Percentiles rank a stretch among this genome's conserved stretches.
phyloP scores from a whole-genome alignment of 1,139 yeast species.

The Blastobotrys serpentis region DNA sequence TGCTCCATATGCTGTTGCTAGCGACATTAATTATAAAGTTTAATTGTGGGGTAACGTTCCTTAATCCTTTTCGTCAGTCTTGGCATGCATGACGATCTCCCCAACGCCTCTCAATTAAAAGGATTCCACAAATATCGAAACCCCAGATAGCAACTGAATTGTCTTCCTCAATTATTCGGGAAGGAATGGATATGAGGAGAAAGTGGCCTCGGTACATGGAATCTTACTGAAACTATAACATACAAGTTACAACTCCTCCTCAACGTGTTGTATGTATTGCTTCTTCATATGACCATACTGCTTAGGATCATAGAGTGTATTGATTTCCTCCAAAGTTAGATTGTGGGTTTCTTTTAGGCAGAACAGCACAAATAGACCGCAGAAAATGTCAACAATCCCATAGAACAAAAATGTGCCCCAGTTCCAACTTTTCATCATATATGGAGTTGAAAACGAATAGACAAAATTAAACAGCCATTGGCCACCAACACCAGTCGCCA shows the following conservation, averaged over 20 bases:
- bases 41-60: no score
- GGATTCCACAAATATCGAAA: no score
- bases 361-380: slow-evolving; percentile 12
- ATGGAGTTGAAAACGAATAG: slow-evolving; percentile 12
- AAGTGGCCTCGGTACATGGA: no score
- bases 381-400: slow-evolving; percentile 11
- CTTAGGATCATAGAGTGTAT: slow-evolving; percentile 12
- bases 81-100: no score
- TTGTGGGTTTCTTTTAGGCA: slow-evolving; percentile 14
- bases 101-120: no score
- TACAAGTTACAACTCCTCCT: no score
- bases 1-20: no score
- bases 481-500: slow-evolving; percentile 4
- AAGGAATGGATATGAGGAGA: no score
- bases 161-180: not conserved
- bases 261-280: not conserved
- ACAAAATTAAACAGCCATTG: slow-evolving; percentile 15
- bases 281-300: not conserved
- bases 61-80: no score
- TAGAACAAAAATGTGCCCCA: slow-evolving; percentile 16
- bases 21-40: no score
- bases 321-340: slow-evolving; percentile 14
- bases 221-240: no score
- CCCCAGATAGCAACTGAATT: no score
- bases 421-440: slow-evolving; percentile 12